A percentile compares a stretch with the other conserved stretches of the same genome.
phyloP scores from a whole-genome alignment of 208 protist genomes.

The Leishmania guyanensis region DNA sequence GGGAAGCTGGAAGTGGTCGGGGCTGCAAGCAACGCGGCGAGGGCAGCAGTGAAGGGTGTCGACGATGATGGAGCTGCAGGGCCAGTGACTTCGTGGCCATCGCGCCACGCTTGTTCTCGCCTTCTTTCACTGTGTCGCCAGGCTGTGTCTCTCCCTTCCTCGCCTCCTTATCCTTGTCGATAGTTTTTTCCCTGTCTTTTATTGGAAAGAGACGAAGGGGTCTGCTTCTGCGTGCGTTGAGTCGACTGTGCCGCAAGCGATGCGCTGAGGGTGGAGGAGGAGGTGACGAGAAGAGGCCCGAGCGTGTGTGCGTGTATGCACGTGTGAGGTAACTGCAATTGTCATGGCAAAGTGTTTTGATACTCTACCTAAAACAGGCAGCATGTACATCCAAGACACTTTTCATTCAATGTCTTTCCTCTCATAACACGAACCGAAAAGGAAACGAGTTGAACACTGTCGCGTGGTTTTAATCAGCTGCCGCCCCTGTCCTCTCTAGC shows the following conservation, averaged over 20 bases:
- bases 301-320: not conserved
- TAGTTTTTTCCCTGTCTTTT: not conserved
- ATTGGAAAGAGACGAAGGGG: not conserved
- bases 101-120: not conserved
- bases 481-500: not conserved
- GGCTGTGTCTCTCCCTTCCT: too few relatives aligned
- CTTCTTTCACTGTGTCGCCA: not conserved
- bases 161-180: not conserved
- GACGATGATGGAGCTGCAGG: not conserved
- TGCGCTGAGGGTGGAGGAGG: not conserved
- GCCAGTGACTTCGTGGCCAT: not conserved
- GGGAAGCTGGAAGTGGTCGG: not conserved
- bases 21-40: not conserved
- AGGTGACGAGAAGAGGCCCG: not conserved
- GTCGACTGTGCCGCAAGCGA: not conserved
- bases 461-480: not conserved
- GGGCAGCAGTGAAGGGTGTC: not conserved
- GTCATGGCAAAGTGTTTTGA: not conserved
- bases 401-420: not conserved
- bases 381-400: not conserved
- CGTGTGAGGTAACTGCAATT: not conserved
- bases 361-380: not conserved
- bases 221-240: not conserved
- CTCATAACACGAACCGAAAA: not conserved
- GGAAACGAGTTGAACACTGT: not conserved